Evolutionary conservation across 2,329 filamentous ascomycete species (phyloP), one percentile per base, ranked within the genome.

Genomic region (Verruconis gallopava): DNA sequence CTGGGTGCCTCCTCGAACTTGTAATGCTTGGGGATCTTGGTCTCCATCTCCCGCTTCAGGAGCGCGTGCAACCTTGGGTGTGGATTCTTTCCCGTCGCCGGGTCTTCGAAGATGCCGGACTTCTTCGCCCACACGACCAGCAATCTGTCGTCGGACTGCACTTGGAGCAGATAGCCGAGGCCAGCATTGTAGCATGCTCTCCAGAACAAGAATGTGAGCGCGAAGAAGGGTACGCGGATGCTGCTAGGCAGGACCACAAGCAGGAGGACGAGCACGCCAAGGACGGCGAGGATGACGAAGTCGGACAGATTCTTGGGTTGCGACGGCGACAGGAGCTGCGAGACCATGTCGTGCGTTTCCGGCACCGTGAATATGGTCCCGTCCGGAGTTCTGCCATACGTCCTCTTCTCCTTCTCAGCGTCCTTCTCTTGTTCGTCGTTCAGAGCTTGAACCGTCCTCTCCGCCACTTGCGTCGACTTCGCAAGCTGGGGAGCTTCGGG

Each of bases 301-400:
- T 98, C 91, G 47, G 86, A 91, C 30, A 93, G 60, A 59, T 96
- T 96, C 70, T 98, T 98, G 41, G 91, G 86, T 58, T 96, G 82
- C 50, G 82, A 83, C 40, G 91, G 91, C 53, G 93, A 91, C 52
- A 98, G 77, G 43, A 98, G 74, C 65, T 96, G 91, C 40, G 89
- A 93, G 52, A 98, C 89, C 91, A 98, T 96, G 65, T 98, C 91
- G 69, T 95, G 86, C 44, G 91, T 98, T 48, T 85, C 80, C 37
- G 91, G 91, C 42, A 98, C 91, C 45, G 85, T 81, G 59, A 98
- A 98, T 54, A 94, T 91, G 20, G 44, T 46, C 15, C 42, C 46
- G 21, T 28, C 41, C 14, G 20, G 39, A 42, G 22, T 45, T 39
- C 44, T 44, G 34, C 42, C 40, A 42, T 37, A 47, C 30, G 44